Evolutionary conservation across 2,329 filamentous ascomycete genomes (phyloP), one percentile per base, ranked within the genome.

Genomic region (Fusarium virguliforme): DNA sequence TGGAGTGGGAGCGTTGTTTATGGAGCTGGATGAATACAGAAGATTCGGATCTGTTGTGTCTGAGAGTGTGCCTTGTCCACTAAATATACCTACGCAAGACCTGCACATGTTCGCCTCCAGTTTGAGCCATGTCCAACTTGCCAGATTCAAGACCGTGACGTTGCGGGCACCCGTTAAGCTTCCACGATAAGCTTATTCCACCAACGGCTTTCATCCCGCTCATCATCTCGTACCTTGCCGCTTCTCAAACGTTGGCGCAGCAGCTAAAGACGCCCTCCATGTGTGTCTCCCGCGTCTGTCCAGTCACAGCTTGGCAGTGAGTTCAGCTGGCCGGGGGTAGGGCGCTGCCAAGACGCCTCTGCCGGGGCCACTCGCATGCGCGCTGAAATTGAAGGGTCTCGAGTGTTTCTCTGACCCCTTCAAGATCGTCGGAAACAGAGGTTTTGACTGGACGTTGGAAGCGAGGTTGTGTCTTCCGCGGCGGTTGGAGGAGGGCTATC

Each of bases 251-350:
- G 35, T 62, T 67, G 63, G 37, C 67, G 68, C 60, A 55, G 32
- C 46, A 41, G 40, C 68, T 71, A 68, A 70, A 35, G 50, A 59
- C 64, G 56, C 51, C 46, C 50, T 41, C 18, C 18, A 18, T 18
- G 18, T 18, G 18, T 18, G 18, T 18, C 18, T 18, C 18, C 18
- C 5, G 2, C 12, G 8, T 3, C 30, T 28, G 48, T 40, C 68
- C 64, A 71, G 30, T 71, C 60, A 66, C 32, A 24, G 26, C 18
- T 30, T 1, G 12, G 43, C 26, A 60, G 62, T 56, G 48, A 63
- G 62, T 72, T 72, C 69, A 72, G 68, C 69, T 63, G 56, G 54
- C 68, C 38, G 62, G 61, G 56, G 64, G 40, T 58, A 12, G 12
- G 30, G 13, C 32, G 51, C 57, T 50, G 62, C 62, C 58, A 43